These are phyloP conservation scores for Euryodendron excelsum DNA, from an alignment of 148 eudicot genomes.

Conservation along the genomic window DNA sequence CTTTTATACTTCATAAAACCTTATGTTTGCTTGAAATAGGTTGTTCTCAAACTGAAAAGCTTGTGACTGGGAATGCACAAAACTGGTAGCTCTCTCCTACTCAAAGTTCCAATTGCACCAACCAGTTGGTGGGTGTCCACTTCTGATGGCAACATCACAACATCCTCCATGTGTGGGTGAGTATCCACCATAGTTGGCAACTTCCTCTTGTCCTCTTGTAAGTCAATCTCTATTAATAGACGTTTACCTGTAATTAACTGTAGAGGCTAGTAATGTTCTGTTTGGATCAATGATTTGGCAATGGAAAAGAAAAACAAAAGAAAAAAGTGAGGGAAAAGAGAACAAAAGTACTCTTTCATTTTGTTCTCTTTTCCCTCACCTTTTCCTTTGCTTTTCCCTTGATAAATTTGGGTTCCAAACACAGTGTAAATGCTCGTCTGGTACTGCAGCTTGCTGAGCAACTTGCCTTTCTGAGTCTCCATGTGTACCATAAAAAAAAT, in stretches of 20 bases:
- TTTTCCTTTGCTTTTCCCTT: too few relatives aligned
- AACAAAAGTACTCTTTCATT: too few relatives aligned
- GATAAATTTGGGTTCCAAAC: too few relatives aligned
- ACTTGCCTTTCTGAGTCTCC: neutral
- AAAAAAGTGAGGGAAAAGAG: too few relatives aligned
- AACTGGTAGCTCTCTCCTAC: neutral
- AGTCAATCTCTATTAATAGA: too few relatives aligned
- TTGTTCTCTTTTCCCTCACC: too few relatives aligned
- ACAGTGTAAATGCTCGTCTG: too few relatives aligned
- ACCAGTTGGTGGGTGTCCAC: slow-evolving; percentile 7
- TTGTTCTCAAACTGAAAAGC: neutral
- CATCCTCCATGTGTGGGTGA: neutral
- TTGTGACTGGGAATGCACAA: neutral
- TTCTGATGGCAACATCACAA: neutral
- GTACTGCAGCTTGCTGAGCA: neutral
- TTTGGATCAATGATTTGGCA: too few relatives aligned
- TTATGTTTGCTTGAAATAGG: neutral
- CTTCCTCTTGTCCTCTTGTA: neutral
- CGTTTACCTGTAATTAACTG: too few relatives aligned
- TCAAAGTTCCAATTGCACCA: neutral
- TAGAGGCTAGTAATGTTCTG: neutral
- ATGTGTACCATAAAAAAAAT: neutral
- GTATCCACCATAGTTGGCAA: slow-evolving; percentile 4
- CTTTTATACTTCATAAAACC: neutral
- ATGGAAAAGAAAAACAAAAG: too few relatives aligned